phyloP scores from a whole-genome alignment of 169 alveolate species.

The Eimeria brunetti region DNA sequence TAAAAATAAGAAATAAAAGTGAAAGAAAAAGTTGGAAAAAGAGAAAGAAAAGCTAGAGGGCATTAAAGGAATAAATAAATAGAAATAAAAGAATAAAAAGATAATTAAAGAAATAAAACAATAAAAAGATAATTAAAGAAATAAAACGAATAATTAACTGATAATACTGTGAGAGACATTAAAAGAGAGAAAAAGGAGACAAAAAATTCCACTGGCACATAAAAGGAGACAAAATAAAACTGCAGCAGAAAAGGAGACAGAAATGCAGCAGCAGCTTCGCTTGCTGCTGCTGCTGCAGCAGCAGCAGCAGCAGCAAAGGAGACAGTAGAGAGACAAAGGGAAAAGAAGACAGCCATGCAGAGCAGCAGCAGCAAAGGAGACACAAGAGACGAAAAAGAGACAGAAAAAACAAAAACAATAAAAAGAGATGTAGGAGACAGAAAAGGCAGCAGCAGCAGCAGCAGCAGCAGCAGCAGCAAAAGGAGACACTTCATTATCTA shows the following conservation, averaged over 20 bases:
- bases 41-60: too few relatives aligned
- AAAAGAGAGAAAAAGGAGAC: neutral
- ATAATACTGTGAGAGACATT: neutral
- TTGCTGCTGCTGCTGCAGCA: conserved; percentile 13
- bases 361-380: neutral
- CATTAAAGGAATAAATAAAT: neutral
- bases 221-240: too few relatives aligned
- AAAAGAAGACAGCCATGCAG: neutral
- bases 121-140: too few relatives aligned
- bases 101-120: too few relatives aligned
- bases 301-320: neutral
- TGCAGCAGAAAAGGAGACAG: too few relatives aligned
- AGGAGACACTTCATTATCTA: neutral
- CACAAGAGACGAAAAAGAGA: neutral
- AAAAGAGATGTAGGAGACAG: too few relatives aligned
- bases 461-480: neutral
- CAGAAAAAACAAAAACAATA: neutral
- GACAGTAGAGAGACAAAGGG: neutral
- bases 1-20: too few relatives aligned
- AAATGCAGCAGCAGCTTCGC: too few relatives aligned
- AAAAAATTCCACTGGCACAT: too few relatives aligned
- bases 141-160: neutral
- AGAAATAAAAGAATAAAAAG: neutral
- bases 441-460: neutral
- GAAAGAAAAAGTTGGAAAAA: too few relatives aligned